A percentile compares a stretch with the other conserved stretches of the same genome.
Conservation (phyloP, 306 rosid species). For the Fragaria iinumae region DNA sequence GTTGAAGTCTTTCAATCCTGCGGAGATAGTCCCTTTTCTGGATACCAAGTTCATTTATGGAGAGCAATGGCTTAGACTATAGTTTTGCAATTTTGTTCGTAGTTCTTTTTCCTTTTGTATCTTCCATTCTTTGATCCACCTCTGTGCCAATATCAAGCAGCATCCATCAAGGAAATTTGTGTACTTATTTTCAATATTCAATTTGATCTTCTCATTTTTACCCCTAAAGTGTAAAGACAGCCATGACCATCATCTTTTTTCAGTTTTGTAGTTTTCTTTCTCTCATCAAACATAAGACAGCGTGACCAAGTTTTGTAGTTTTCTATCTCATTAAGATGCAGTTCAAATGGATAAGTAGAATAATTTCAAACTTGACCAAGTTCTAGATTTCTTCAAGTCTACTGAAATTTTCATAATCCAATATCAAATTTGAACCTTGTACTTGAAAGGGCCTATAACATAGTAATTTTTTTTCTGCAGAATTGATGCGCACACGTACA, state of each 20-base stretch:
- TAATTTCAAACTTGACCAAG: not conserved
- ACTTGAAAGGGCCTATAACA: too few relatives aligned
- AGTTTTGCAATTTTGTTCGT: conserved; percentile 10
- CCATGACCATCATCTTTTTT: not conserved
- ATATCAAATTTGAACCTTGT: too few relatives aligned
- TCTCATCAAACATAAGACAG: too few relatives aligned
- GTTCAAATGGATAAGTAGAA: too few relatives aligned
- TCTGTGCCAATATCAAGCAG: not conserved
- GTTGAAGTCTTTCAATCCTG: conserved; percentile 55
- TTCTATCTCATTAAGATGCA: too few relatives aligned
- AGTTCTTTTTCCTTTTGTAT: not conserved
- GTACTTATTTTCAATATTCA: not conserved
- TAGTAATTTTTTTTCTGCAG: not conserved
- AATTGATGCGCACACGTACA: not conserved
- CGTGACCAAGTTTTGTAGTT: too few relatives aligned
- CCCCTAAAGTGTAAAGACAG: not conserved
- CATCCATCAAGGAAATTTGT: not conserved
- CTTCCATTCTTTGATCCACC: not conserved
- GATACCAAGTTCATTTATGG: conserved; percentile 58
- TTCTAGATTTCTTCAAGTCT: not conserved
- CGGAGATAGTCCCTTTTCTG: conserved; percentile 59
- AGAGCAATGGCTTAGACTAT: conserved; percentile 74
- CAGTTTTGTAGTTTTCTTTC: too few relatives aligned
- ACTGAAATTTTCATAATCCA: not conserved
- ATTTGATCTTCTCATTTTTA: not conserved